Evolutionary conservation across 1,139 yeast species (phyloP), one percentile per base, ranked within the genome.

Genomic region (Eremothecium cymbalariae): DNA sequence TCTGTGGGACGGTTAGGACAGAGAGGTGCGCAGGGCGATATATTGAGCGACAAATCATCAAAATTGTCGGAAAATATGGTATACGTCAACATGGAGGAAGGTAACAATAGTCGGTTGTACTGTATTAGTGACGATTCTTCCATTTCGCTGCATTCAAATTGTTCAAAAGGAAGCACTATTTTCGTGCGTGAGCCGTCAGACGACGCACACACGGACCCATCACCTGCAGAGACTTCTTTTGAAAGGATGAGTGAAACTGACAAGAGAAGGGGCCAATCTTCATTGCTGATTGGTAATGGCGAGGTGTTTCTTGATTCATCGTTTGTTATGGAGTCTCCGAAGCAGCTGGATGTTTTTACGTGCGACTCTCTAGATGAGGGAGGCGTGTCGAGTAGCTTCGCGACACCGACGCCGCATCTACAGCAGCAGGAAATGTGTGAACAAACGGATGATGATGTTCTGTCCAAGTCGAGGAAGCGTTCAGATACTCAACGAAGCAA

Each of bases 41-140:
- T 21, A 21, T 21, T 11, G 12, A 13, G n/a, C n/a, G 12, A 11
- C 24, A 21, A 21, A 21, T 21, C 24, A 21, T 21, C 12, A 11
- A 21, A 11, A 11, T 21, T 21, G n/a, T 21, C n/a, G 24, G 24
- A 21, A 21, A 21, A 13, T 21, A n/a, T n/a, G n/a, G n/a, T n/a
- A n/a, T n/a, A n/a, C n/a, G n/a, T n/a, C n/a, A n/a, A n/a, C n/a
- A n/a, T n/a, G n/a, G n/a, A n/a, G n/a, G n/a, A n/a, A n/a, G n/a
- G n/a, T n/a, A 21, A 21, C 24, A 21, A 21, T 21, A 11, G 13
- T 11, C n/a, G 24, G 24, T 13, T 21, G n/a, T 21, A 11, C 24
- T 21, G 24, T 21, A 21, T 21, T 13, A 21, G 24, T 21, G 24
- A 21, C 24, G 12, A 13, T 21, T 21, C 24, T 13, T 21, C 24